These are phyloP conservation scores for Scortechinia acanthostroma DNA, from an alignment of 2,329 filamentous ascomycete genomes.

Conservation along the genomic window DNA sequence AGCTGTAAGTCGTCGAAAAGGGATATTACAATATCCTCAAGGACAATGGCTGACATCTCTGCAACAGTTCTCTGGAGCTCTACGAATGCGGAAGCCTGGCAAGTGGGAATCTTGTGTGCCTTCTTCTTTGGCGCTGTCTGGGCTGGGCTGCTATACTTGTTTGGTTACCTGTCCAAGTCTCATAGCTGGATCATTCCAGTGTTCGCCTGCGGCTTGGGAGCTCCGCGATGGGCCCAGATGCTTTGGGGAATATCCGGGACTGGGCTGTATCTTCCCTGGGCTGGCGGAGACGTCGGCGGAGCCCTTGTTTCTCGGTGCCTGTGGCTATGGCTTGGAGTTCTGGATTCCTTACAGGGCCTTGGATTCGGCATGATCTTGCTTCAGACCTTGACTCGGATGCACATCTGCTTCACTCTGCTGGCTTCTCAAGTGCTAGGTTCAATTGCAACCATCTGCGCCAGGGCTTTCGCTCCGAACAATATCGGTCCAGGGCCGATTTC, in stretches of 20 bases:
- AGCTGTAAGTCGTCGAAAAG: constrained; percentile 27
- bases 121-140: constrained; percentile 47
- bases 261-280: constrained; percentile 57
- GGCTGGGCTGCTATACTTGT: constrained; percentile 38
- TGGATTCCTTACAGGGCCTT: constrained; percentile 58
- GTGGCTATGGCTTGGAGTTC: constrained; percentile 62
- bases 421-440: constrained; percentile 55
- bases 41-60: background rate
- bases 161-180: constrained; percentile 44
- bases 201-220: constrained; percentile 59
- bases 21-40: background rate
- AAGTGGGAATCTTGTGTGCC: constrained; percentile 45
- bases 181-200: constrained; percentile 64
- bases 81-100: constrained; percentile 44
- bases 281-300: constrained; percentile 39
- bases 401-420: constrained; percentile 55
- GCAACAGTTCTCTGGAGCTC: constrained; percentile 44
- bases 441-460: constrained; percentile 51
- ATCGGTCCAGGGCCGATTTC: constrained; percentile 55
- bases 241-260: constrained; percentile 57
- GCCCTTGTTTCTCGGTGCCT: constrained; percentile 47
- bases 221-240: constrained; percentile 62
- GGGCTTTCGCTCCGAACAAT: constrained; percentile 51
- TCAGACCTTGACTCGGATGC: constrained; percentile 56
- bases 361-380: constrained; percentile 64